phyloP scores from a whole-genome alignment of 2,329 filamentous ascomycete genomes.

The Microdochium trichocladiopsis region DNA sequence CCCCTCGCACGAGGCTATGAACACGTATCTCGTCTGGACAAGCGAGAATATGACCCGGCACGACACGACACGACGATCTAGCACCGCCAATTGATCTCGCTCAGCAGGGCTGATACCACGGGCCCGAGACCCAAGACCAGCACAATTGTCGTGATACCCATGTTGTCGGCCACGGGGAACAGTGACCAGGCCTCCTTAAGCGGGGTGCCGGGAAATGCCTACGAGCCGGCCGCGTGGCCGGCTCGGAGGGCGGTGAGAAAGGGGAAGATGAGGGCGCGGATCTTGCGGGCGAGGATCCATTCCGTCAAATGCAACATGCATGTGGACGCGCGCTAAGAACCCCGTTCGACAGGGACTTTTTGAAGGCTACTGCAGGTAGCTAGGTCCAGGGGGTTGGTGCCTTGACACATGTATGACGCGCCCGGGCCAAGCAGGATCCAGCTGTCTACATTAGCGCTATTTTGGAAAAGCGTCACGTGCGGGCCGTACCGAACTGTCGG shows the following conservation, averaged over 20 bases:
- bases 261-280: conserved; percentile 1
- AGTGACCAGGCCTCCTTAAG: conserved; percentile 51
- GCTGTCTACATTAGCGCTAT: too few species aligned
- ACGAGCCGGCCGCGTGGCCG: conserved; percentile 57
- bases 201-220: conserved; percentile 48
- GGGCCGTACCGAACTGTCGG: too few species aligned
- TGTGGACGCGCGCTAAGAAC: too few species aligned
- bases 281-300: too few species aligned
- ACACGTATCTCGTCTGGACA: conserved; percentile 45
- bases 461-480: too few species aligned
- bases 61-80: conserved; percentile 19
- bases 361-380: too few species aligned
- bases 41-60: conserved; percentile 25
- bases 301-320: too few species aligned
- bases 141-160: conserved; percentile 59
- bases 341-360: too few species aligned
- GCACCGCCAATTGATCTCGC: conserved; percentile 45
- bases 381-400: too few species aligned
- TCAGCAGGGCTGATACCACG: conserved; percentile 62
- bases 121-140: conserved; percentile 58
- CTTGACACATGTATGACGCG: too few species aligned
- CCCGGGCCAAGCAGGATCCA: too few species aligned
- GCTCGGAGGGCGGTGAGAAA: conserved; percentile 47
- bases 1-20: conserved; percentile 50
- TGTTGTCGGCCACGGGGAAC: conserved; percentile 44